Evolutionary conservation across 2,329 filamentous ascomycete species (phyloP), one percentile per base, ranked within the genome.

Genomic region (Colletotrichum somersetense): DNA sequence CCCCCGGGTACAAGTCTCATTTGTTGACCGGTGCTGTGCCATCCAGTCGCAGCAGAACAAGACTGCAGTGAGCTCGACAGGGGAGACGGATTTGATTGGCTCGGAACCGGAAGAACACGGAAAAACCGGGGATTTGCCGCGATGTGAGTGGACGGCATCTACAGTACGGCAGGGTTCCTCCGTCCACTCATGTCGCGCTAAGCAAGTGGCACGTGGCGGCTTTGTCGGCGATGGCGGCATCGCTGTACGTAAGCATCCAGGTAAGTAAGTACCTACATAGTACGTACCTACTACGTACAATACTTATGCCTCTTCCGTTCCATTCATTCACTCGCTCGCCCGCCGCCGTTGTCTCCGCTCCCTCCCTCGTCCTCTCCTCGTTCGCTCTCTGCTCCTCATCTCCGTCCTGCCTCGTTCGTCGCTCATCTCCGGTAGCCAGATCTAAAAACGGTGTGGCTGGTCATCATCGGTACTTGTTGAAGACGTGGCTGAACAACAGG

Each of bases 161-260:
- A 59, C 40, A 20, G 46, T 46, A 59, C 40, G 23, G 46, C 59
- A 16, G 20, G 42, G 66, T 50, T 42, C 59, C 59, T n/a, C 59
- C 59, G 20, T 48, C 66, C 66, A 70, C 55, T 70, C 30, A 61
- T 50, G 57, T 65, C 35, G 66, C 59, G 46, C 66, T 58, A 72
- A 72, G 55, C 12, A 16, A 3, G 4, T 46, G 58, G 63, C 68
- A 44, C 53, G 42, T 18, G 16, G 46, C 18, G 40, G 44, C 35
- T 62, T 62, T 68, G 58, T 68, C 59, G 40, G 38, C n/a, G 20
- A 61, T 48, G 11, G 5, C 18, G 38, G 23, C 26, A 52, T 48
- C 10, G 20, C 12, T 40, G 61, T 53, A 62, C 57, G n/a, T 7
- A 2, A 35, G 26, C 38, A 48, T 6, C 7, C 14, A 30, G 30